Percentiles rank a stretch among this genome's conserved stretches.
These are phyloP conservation scores for Trichophaea hybrida DNA, from an alignment of 2,329 filamentous ascomycete species.

Conservation along the genomic window DNA sequence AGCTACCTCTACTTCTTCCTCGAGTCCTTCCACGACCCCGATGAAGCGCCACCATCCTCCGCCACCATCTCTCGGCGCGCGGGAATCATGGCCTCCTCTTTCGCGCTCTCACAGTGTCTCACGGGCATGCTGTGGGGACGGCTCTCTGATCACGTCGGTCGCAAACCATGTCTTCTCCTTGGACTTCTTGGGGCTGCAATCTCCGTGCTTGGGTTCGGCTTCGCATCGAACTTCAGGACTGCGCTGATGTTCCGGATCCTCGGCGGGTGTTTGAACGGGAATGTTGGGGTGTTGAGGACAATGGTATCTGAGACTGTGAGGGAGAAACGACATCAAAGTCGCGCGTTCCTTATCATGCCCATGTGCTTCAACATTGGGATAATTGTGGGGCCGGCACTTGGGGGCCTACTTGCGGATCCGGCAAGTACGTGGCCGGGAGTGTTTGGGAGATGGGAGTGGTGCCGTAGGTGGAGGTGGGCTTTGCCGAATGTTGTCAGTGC, in stretches of 20 bases:
- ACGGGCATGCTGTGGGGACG: conserved; percentile 75
- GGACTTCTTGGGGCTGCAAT: conserved; percentile 57
- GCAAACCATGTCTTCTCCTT: conserved; percentile 65
- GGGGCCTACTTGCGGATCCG: conserved; percentile 36
- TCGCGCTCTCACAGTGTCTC: conserved; percentile 67
- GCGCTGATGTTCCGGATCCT: conserved; percentile 52
- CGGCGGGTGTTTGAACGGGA: conserved; percentile 56
- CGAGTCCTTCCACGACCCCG: conserved; percentile 52
- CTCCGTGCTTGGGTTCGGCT: conserved; percentile 54
- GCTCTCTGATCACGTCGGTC: conserved; percentile 49
- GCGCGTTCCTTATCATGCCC: conserved; percentile 35
- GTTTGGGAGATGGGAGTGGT: conserved; percentile 37
- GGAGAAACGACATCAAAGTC: conserved; percentile 48
- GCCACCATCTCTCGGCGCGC: conserved; percentile 60
- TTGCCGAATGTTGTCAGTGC: conserved; percentile 42
- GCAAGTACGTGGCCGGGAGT: conserved; percentile 30
- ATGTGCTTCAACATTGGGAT: conserved; percentile 58
- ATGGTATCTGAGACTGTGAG: conserved; percentile 59
- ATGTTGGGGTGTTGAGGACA: conserved; percentile 59
- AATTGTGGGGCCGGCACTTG: conserved; percentile 43
- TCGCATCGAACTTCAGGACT: conserved; percentile 46
- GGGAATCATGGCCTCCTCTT: conserved; percentile 62
- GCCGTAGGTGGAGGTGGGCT: conserved; percentile 40
- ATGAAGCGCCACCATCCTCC: conserved; percentile 42
- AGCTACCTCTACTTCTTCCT: conserved; percentile 82